Percentiles rank a stretch among this genome's conserved stretches.
Conservation (phyloP, 768 basidiomycete genomes). For the Suillus sp. region DNA sequence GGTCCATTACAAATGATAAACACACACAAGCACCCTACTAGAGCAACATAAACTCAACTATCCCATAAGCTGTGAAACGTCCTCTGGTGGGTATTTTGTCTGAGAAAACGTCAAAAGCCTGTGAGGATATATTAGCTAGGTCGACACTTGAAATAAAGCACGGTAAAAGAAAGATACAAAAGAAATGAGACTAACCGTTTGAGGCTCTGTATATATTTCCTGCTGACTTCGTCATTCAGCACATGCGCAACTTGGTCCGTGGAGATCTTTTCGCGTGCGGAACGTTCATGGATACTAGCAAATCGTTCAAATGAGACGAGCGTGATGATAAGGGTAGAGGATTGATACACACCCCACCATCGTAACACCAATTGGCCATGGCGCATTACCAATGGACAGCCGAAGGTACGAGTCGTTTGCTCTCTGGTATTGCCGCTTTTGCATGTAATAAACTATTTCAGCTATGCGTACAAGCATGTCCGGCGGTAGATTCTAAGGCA, state of each 20-base stretch:
- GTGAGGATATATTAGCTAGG: constrained; percentile 17
- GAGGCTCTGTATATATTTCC: constrained; percentile 97
- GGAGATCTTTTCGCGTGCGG: constrained; percentile 96
- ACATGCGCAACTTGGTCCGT: constrained; percentile 98
- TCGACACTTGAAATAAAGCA: neutral
- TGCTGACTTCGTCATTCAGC: constrained; percentile 96
- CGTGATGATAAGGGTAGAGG: neutral
- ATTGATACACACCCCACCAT: constrained; percentile 84
- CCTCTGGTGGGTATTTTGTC: constrained; percentile 93
- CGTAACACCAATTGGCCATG: constrained; percentile 99
- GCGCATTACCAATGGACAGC: constrained; percentile 96
- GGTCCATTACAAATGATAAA: constrained; percentile 14
- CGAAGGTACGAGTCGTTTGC: constrained; percentile 98
- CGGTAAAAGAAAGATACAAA: neutral
- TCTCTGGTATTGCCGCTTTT: constrained; percentile 90
- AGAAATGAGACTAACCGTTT: constrained; percentile 66
- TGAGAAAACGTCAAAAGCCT: constrained; percentile 95
- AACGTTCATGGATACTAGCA: constrained; percentile 91
- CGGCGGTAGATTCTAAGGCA: constrained; percentile 63
- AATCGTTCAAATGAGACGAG: neutral
- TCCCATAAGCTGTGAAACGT: constrained; percentile 92
- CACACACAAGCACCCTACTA: constrained; percentile 2
- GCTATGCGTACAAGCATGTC: constrained; percentile 87
- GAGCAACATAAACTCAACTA: constrained; percentile 32
- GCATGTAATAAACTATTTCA: constrained; percentile 97